These are phyloP conservation scores for Yarrowia alimentaria DNA, from an alignment of 805 yeast species.

Conservation along the genomic window DNA sequence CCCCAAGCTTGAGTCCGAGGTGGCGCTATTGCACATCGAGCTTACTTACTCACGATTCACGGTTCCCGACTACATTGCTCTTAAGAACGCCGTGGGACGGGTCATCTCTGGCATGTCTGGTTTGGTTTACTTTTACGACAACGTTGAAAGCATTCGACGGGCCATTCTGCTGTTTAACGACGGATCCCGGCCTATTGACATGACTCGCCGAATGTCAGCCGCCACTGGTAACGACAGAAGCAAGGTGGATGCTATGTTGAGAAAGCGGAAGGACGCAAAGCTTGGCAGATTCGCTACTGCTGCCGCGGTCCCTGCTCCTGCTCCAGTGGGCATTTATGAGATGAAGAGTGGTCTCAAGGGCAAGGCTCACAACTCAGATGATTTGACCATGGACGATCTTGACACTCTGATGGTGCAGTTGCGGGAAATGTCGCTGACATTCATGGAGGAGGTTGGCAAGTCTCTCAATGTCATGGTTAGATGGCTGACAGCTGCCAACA, in stretches of 20 bases:
- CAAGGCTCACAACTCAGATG: no score
- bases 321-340: slow-evolving; percentile 1
- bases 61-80: not conserved
- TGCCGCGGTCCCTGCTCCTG: no score
- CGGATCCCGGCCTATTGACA: no score
- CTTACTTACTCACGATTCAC: not conserved
- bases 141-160: slow-evolving; percentile 1
- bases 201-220: no score
- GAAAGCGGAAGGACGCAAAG: no score
- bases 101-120: not conserved
- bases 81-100: not conserved
- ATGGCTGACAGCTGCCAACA: slow-evolving; percentile 3
- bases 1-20: slow-evolving; percentile 32
- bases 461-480: not conserved
- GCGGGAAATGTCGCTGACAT: not conserved
- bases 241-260: no score
- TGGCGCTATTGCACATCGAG: slow-evolving; percentile 31
- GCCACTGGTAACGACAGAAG: no score
- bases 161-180: not conserved
- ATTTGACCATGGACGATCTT: slow-evolving; percentile 2
- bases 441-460: not conserved
- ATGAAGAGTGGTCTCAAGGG: slow-evolving; percentile 2
- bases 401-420: not conserved
- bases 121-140: slow-evolving; percentile 1
- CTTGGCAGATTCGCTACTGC: no score